Base-by-base conservation (phyloP, 179 eudicot species). In the Corrigiola litoralis region DNA sequence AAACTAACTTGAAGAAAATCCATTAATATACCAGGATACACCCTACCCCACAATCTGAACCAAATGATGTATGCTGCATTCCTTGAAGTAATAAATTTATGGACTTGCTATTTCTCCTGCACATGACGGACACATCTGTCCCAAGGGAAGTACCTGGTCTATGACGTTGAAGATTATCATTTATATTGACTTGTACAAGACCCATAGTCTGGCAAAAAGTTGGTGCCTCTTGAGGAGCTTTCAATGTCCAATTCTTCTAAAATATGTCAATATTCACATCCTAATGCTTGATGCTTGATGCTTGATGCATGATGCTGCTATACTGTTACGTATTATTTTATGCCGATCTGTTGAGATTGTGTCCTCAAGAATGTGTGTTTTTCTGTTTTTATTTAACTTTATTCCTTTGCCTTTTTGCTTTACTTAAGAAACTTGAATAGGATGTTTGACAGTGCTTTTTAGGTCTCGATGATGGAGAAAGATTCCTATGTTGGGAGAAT, bases 381-480 rank as follows among this genome's bases (percentile, higher is more conserved):
- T 5, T 54, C 16, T 32, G 0, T n/a, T 54, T 54, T 8, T 1
- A 27, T 54, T 54, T 12, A 48, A 49, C 32, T 33, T 38, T 62
- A 24, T 46, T 55, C 36, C 32, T 51, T 50, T 23, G 36, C 13
- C 62, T 57, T 46, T 33, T 17, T 50, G 50, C 31, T 52, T 60
- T 57, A n/a, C 51, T 49, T 69, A 44, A 73, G 55, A 69, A 64
- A 75, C 63, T 80, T 84, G 81, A 82, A 78, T 75, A 79, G 75
- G 83, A 78, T 73, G 72, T 70, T 77, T 75, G 79, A 82, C 80
- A 78, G 83, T 73, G 70, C 67, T 68, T 82, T 80, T 79, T 79
- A 94, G 99, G 99, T 94, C 65, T 94, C 99, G 13, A 90, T 94
- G 99, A 94, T 94, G 99, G 99, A 87, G 72, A 79, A 77, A 56